phyloP scores from a whole-genome alignment of 306 rosid species.

The Ochetophila trinervis region DNA sequence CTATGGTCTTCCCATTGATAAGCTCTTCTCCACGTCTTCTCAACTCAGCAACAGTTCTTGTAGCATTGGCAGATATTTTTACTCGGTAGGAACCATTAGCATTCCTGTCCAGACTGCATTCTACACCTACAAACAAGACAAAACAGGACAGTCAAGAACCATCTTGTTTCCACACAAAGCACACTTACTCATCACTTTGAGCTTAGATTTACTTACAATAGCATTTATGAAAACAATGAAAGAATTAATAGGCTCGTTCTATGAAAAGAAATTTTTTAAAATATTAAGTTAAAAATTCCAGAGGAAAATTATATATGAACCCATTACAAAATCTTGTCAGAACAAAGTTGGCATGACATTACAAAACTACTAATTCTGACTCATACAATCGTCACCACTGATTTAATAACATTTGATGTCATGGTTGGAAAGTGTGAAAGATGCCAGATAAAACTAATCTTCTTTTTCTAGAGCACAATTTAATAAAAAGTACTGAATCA shows the following conservation, averaged over 20 bases:
- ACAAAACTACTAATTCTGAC: too few species aligned
- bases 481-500: too few species aligned
- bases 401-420: too few species aligned
- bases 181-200: background rate
- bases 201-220: background rate
- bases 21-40: slow-evolving; percentile 79
- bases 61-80: slow-evolving; percentile 83
- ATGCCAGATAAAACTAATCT: too few species aligned
- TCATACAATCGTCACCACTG: too few species aligned
- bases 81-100: slow-evolving; percentile 67
- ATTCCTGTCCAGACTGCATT: slow-evolving; percentile 46
- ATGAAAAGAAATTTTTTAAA: background rate
- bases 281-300: too few species aligned
- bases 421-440: too few species aligned
- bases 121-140: slow-evolving; percentile 52
- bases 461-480: too few species aligned
- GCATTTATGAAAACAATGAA: too few species aligned
- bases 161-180: background rate
- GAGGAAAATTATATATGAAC: too few species aligned
- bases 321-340: too few species aligned
- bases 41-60: slow-evolving; percentile 69
- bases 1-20: slow-evolving; percentile 61
- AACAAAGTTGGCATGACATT: too few species aligned
- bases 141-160: slow-evolving; percentile 22
- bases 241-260: background rate